These are phyloP conservation scores for Dianthus caryophyllus DNA, from an alignment of 148 eudicot species.

Conservation along the genomic window DNA sequence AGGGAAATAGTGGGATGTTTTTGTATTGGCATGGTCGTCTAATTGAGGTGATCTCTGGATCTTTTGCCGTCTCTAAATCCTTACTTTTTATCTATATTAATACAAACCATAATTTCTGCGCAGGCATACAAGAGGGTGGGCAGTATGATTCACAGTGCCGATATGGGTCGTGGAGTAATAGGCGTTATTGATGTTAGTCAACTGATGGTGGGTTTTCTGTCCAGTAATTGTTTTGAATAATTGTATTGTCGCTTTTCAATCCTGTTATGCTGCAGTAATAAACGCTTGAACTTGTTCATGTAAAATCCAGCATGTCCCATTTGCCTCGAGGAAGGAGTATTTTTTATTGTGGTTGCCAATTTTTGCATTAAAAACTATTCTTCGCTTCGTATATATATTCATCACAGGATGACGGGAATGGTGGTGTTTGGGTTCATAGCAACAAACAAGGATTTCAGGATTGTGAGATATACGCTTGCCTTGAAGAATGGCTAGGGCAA, in stretches of 20 bases:
- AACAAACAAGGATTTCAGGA: constrained; percentile 78
- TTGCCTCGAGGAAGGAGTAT: constrained; percentile 4
- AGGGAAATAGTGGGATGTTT: constrained; percentile 68
- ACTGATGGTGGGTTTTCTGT: constrained; percentile 44
- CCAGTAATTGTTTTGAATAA: background rate
- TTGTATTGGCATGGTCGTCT: constrained; percentile 84
- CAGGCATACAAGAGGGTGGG: constrained; percentile 90
- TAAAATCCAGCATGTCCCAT: background rate
- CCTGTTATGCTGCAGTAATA: background rate
- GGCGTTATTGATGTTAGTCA: constrained; percentile 69
- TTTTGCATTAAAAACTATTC: background rate
- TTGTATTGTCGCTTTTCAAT: background rate
- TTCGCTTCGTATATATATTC: constrained; percentile 11
- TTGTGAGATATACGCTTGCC: constrained; percentile 60
- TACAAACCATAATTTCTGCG: constrained; percentile 1
- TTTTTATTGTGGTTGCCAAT: background rate
- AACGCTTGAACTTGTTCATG: background rate
- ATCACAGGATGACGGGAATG: constrained; percentile 52
- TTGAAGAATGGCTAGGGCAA: constrained; percentile 61
- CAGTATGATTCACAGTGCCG: constrained; percentile 71
- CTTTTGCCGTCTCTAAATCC: background rate
- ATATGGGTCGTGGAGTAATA: constrained; percentile 66
- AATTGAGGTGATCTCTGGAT: constrained; percentile 46
- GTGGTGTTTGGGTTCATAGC: constrained; percentile 60
- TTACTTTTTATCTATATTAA: background rate